Evolutionary conservation across 129 eudicot species (phyloP).

Genomic region (Lonicera japonica): DNA sequence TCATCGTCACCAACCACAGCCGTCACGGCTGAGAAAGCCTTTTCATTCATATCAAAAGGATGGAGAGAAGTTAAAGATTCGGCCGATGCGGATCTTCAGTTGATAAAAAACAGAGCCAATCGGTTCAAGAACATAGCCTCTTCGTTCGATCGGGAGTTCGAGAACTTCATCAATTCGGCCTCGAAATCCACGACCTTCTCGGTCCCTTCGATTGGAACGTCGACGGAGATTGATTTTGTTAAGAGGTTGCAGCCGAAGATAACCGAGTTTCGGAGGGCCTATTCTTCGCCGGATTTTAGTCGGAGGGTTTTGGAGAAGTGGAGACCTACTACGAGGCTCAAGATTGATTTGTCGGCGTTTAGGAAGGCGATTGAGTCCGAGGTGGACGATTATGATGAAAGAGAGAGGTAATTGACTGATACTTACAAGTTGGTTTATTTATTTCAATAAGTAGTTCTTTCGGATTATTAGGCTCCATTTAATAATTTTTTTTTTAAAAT

Average conservation of each 20-base stretch:
- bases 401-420: constrained; percentile 38
- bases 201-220: constrained; percentile 45
- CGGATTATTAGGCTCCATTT: too few relatives aligned
- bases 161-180: constrained; percentile 81
- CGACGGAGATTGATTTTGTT: constrained; percentile 74
- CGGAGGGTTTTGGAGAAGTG: constrained; percentile 55
- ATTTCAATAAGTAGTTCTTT: too few relatives aligned
- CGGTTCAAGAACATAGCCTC: constrained; percentile 75
- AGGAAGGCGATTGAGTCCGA: constrained; percentile 75
- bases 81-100: constrained; percentile 79
- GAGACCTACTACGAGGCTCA: constrained; percentile 49
- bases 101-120: constrained; percentile 75
- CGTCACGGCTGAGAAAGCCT: constrained; percentile 79
- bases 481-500: too few relatives aligned
- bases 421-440: too few relatives aligned
- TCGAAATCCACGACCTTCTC: constrained; percentile 58
- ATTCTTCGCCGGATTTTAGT: constrained; percentile 81
- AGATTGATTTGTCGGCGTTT: constrained; percentile 70
- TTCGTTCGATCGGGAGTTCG: constrained; percentile 60
- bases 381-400: constrained; percentile 47
- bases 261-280: constrained; percentile 62
- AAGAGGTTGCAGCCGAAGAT: constrained; percentile 70
- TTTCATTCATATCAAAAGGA: constrained; percentile 78
- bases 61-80: constrained; percentile 86
- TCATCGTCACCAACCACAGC: constrained; percentile 26